phyloP scores from a whole-genome alignment of 805 yeast genomes.

The Candida germanica region DNA sequence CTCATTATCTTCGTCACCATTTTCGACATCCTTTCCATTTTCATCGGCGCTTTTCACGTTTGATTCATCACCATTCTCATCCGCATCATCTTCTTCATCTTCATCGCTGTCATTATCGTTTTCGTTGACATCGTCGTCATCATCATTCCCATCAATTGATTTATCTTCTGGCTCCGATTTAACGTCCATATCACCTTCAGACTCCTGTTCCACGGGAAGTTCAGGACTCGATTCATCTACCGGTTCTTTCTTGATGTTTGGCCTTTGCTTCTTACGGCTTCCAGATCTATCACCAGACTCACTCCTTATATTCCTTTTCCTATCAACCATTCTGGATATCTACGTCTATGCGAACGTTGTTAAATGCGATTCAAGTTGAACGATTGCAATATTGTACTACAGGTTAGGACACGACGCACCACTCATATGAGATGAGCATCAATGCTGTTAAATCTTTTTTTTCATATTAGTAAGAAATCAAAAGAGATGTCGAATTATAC shows the following conservation, averaged over 20 bases:
- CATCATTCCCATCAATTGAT: conserved; percentile 17
- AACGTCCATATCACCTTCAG: neutral
- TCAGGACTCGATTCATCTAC: conserved; percentile 8
- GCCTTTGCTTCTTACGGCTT: conserved; percentile 4
- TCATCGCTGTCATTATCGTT: conserved; percentile 18
- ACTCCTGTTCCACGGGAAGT: neutral
- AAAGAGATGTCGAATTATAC: conserved; percentile 53
- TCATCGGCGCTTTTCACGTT: conserved; percentile 20
- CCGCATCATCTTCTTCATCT: conserved; percentile 20
- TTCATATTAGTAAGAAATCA: no score
- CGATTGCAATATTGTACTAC: no score
- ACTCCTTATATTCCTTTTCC: conserved; percentile 31
- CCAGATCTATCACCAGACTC: no score
- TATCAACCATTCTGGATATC: conserved; percentile 27
- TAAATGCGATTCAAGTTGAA: no score
- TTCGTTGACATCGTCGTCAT: conserved; percentile 20
- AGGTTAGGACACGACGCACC: no score
- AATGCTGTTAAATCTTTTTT: no score
- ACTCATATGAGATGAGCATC: no score
- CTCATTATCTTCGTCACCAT: conserved; percentile 1
- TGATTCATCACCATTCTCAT: conserved; percentile 14
- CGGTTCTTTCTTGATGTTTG: conserved; percentile 11
- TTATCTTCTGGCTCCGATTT: neutral
- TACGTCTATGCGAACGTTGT: no score
- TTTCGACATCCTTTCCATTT: conserved; percentile 9